Conservation (phyloP, 2,329 filamentous ascomycete species). For the Blastomyces percursus region DNA sequence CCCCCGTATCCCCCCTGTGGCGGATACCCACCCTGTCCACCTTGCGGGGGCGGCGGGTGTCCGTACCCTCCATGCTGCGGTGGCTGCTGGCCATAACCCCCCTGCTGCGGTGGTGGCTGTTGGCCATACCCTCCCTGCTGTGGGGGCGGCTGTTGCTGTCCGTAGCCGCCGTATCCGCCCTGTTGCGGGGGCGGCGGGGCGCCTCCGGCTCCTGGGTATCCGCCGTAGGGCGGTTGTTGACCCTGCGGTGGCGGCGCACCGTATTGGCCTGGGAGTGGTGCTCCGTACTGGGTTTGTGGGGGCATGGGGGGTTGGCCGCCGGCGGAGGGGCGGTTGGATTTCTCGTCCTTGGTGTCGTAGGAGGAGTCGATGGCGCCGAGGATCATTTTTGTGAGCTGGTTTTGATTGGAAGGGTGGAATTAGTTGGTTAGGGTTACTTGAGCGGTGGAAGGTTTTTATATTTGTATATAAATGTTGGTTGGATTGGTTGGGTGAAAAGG, state of each 20-base stretch:
- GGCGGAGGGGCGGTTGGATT: slow-evolving; percentile 31
- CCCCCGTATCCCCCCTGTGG: neutral
- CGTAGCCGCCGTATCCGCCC: slow-evolving; percentile 15
- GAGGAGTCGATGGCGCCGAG: slow-evolving; percentile 56
- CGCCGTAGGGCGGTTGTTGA: neutral
- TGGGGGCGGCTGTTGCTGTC: neutral
- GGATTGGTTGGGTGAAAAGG: neutral
- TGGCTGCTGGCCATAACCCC: neutral
- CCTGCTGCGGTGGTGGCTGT: no score
- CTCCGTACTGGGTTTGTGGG: slow-evolving; percentile 22
- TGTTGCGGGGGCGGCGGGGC: neutral
- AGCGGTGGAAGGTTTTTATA: neutral
- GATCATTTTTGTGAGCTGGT: slow-evolving; percentile 51
- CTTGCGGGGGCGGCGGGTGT: no score
- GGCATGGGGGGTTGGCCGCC: slow-evolving; percentile 23
- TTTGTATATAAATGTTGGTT: neutral
- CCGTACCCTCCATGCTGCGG: neutral
- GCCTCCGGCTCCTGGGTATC: no score
- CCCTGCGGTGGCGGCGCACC: slow-evolving; percentile 22
- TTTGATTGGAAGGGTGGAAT: neutral
- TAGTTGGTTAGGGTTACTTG: slow-evolving; percentile 12
- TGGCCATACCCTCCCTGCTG: slow-evolving; percentile 16
- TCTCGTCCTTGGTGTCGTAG: slow-evolving; percentile 57
- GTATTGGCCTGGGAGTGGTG: slow-evolving; percentile 25
- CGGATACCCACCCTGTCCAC: neutral